Conservation (phyloP, 208 protist species). For the Porcisia hertigi region DNA sequence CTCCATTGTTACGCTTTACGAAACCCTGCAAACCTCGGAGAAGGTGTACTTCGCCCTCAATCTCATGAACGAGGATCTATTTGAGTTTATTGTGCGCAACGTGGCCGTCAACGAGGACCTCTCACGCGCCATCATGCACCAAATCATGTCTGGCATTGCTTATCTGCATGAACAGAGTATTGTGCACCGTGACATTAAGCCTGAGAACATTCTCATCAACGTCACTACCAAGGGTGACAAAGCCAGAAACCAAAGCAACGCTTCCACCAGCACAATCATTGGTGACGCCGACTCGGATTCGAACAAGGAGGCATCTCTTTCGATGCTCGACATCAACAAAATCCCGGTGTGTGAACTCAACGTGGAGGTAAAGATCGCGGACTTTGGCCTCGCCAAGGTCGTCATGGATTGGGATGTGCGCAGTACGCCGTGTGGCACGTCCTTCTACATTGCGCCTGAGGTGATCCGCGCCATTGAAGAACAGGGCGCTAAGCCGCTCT, state of each 20-base stretch:
- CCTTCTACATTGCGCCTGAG: conserved; percentile 91
- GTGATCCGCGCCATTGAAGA: conserved; percentile 87
- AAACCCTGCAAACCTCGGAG: conserved; percentile 62
- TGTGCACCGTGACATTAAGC: conserved; percentile 90
- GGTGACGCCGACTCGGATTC: conserved; percentile 9
- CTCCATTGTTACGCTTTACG: conserved; percentile 83
- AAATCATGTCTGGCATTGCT: conserved; percentile 61
- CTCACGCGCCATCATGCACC: conserved; percentile 67
- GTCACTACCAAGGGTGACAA: conserved; percentile 26
- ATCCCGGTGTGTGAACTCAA: conserved; percentile 43
- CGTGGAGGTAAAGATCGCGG: conserved; percentile 79
- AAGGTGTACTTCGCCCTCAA: conserved; percentile 87
- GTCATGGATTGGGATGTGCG: conserved; percentile 82
- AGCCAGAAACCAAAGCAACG: conserved; percentile 1
- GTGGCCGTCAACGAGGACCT: conserved; percentile 68
- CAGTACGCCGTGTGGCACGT: conserved; percentile 86
- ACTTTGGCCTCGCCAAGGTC: conserved; percentile 91
- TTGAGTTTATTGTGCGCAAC: conserved; percentile 85
- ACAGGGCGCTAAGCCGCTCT: conserved; percentile 78
- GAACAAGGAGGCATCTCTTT: conserved; percentile 4
- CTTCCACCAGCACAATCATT: neutral
- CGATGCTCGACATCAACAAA: conserved; percentile 34
- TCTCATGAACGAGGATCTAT: conserved; percentile 83
- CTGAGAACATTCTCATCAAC: conserved; percentile 89
- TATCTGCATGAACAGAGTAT: conserved; percentile 86